These are phyloP conservation scores for Bassia scoparia DNA, from an alignment of 148 eudicot genomes.

Conservation along the genomic window DNA sequence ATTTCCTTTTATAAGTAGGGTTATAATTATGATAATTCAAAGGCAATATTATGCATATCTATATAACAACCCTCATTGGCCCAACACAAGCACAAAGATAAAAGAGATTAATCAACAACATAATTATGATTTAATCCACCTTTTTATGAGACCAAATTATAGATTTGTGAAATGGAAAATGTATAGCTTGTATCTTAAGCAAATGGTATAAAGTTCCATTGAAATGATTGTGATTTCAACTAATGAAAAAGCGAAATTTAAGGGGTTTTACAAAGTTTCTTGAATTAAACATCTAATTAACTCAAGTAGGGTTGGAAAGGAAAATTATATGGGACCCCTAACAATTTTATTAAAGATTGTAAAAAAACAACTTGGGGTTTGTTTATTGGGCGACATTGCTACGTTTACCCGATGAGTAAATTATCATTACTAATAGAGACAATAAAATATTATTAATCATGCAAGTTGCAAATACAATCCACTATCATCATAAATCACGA, in stretches of 20 bases:
- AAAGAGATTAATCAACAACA: neutral
- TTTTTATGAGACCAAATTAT: slow-evolving; percentile 17
- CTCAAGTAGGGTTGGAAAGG: no score
- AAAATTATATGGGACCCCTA: no score
- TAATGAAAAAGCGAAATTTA: neutral
- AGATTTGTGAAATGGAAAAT: slow-evolving; percentile 11
- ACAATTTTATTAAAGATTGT: no score
- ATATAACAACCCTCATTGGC: neutral
- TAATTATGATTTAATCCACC: slow-evolving; percentile 14
- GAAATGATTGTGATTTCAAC: slow-evolving; percentile 15
- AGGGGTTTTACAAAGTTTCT: neutral
- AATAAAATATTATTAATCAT: no score
- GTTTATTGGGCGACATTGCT: no score
- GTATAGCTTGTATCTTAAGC: slow-evolving; percentile 8
- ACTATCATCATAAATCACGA: no score
- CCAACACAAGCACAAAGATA: neutral
- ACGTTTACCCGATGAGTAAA: no score
- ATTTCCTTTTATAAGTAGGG: slow-evolving; percentile 7
- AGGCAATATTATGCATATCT: slow-evolving; percentile 18
- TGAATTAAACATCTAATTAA: neutral
- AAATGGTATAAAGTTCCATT: neutral
- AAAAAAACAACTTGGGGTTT: no score
- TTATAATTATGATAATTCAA: slow-evolving; percentile 7
- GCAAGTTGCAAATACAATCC: no score
- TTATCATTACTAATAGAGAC: no score